Percentiles rank a stretch among this genome's conserved stretches.
phyloP scores from a whole-genome alignment of 148 eudicot species.

The Rhododendron mucronatum region DNA sequence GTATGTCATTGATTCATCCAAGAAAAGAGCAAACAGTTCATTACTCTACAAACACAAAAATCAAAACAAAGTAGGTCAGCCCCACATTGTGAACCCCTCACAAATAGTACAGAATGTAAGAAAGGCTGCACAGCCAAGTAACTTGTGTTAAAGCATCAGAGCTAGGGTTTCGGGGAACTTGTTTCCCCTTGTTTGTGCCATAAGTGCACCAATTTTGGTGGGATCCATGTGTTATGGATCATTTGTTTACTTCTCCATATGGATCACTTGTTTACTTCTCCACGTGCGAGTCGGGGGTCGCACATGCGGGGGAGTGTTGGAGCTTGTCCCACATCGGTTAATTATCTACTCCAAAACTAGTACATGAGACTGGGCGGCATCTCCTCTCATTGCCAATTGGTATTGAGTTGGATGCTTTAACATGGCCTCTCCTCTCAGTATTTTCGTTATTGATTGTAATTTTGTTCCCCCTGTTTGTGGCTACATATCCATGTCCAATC shows the following conservation, averaged over 20 bases:
- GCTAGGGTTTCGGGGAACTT: background rate
- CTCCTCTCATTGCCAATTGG: background rate
- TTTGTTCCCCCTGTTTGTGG: too few relatives aligned
- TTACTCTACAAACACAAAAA: slow-evolving; percentile 56
- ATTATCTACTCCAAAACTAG: too few relatives aligned
- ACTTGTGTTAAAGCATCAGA: background rate
- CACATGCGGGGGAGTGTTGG: background rate
- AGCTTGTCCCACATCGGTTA: background rate
- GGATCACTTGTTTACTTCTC: background rate
- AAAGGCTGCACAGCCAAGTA: background rate
- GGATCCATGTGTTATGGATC: background rate
- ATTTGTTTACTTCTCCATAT: too few relatives aligned
- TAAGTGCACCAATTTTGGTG: background rate
- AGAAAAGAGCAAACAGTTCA: slow-evolving; percentile 79
- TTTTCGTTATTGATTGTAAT: too few relatives aligned
- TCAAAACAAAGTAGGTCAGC: background rate
- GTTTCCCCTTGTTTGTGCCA: background rate
- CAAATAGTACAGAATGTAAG: background rate
- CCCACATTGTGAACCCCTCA: background rate
- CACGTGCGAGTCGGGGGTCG: background rate
- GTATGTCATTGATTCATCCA: slow-evolving; percentile 97
- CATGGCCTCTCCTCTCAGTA: too few relatives aligned
- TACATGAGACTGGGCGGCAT: too few relatives aligned
- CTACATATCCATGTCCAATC: too few relatives aligned
- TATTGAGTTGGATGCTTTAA: background rate